A percentile compares a stretch with the other conserved stretches of the same genome.
Evolutionary conservation across 768 basidiomycete genomes (phyloP).

Genomic region (Leccinum disarticulatum): DNA sequence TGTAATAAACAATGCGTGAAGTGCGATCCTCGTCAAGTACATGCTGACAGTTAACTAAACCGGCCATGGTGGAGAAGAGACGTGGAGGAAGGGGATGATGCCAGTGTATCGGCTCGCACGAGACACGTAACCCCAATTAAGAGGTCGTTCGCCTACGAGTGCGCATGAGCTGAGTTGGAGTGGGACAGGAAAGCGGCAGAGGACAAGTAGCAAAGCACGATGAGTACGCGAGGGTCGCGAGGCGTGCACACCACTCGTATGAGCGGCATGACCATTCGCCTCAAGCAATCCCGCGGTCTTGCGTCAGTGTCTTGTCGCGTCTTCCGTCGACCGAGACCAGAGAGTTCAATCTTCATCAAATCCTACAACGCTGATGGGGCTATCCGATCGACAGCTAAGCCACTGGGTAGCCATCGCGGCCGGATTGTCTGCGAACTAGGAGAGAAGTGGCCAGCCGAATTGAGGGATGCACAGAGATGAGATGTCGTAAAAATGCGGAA

Average conservation of each 20-base stretch:
- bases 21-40: conserved; percentile 25
- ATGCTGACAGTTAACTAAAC: conserved; percentile 29
- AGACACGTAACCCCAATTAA: conserved; percentile 40
- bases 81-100: conserved; percentile 38
- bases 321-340: conserved; percentile 52
- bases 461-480: conserved; percentile 16
- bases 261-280: conserved; percentile 50
- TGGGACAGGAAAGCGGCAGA: conserved; percentile 44
- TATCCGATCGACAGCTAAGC: conserved; percentile 29
- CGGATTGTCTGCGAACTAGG: conserved; percentile 37
- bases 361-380: conserved; percentile 30
- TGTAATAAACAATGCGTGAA: conserved; percentile 44
- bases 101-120: conserved; percentile 18
- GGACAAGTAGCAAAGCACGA: conserved; percentile 44
- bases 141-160: conserved; percentile 77
- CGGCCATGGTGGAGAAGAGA: conserved; percentile 20
- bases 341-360: conserved; percentile 51
- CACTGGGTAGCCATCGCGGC: conserved; percentile 50
- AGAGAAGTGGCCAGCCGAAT: conserved; percentile 17
- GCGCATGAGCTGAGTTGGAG: conserved; percentile 50
- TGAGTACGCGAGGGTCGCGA: conserved; percentile 51
- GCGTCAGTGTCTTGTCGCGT: conserved; percentile 62
- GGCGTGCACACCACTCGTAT: conserved; percentile 49
- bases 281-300: conserved; percentile 65
- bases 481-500: conserved; percentile 44